Conservation (phyloP, 768 basidiomycete species). For the Trametes cingulata region DNA sequence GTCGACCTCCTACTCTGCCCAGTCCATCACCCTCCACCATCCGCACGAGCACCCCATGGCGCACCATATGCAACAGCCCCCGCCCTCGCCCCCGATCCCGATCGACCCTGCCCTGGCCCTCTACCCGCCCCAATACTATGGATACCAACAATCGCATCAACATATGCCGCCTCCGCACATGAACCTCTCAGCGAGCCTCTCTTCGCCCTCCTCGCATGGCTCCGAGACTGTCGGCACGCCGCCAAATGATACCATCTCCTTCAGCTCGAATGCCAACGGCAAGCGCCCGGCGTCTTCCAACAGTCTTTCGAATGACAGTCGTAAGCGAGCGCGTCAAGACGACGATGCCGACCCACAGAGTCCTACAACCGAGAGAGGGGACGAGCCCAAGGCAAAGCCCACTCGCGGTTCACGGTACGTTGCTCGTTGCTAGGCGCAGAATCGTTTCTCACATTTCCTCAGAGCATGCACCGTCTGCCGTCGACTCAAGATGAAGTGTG, state of each 20-base stretch:
- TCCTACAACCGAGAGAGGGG: slow-evolving; percentile 54
- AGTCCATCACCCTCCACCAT: slow-evolving; percentile 36
- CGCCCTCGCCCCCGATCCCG: slow-evolving; percentile 61
- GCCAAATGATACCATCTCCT: slow-evolving; percentile 58
- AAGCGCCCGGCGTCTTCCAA: slow-evolving; percentile 64
- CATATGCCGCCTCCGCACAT: slow-evolving; percentile 55
- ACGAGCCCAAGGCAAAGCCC: slow-evolving; percentile 75
- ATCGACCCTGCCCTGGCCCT: slow-evolving; percentile 65
- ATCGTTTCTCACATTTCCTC: slow-evolving; percentile 20
- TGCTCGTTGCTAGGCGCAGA: slow-evolving; percentile 1
- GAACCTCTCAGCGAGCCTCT: slow-evolving; percentile 57
- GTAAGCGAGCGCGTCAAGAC: slow-evolving; percentile 58
- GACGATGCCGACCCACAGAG: slow-evolving; percentile 51
- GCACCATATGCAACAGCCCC: slow-evolving; percentile 50
- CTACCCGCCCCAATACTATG: slow-evolving; percentile 43
- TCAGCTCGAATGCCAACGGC: slow-evolving; percentile 51
- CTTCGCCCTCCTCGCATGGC: slow-evolving; percentile 79
- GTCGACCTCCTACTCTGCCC: slow-evolving; percentile 30
- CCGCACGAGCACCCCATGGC: slow-evolving; percentile 43
- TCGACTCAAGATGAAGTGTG: slow-evolving; percentile 92
- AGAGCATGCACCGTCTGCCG: slow-evolving; percentile 93
- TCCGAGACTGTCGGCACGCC: slow-evolving; percentile 78
- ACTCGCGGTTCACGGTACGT: slow-evolving; percentile 82
- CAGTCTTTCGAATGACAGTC: slow-evolving; percentile 40
- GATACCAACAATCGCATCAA: slow-evolving; percentile 48